Percentiles rank a stretch among this genome's conserved stretches.
These are phyloP conservation scores for Inosperma sp. DNA, from an alignment of 768 basidiomycete species.

Conservation along the genomic window DNA sequence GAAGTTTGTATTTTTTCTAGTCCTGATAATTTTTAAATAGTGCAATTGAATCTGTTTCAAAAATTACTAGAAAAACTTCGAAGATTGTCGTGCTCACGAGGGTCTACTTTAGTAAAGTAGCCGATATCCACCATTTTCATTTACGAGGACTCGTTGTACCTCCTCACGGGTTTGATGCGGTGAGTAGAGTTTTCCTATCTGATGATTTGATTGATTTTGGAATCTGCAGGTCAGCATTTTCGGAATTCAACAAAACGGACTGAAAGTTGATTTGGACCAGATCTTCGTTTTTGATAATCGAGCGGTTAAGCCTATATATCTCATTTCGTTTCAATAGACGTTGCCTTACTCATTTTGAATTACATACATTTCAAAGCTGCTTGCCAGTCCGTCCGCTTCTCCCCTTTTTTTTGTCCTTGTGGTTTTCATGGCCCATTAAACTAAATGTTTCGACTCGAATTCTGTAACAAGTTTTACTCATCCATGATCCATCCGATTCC, in stretches of 20 bases:
- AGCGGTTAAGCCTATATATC: slow-evolving; percentile 20
- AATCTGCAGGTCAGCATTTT: slow-evolving; percentile 17
- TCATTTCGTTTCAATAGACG: slow-evolving; percentile 17
- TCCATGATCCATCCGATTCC: too few species aligned
- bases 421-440: too few species aligned
- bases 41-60: too few species aligned
- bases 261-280: slow-evolving; percentile 15
- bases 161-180: too few species aligned
- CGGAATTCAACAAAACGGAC: slow-evolving; percentile 1
- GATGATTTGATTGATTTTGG: too few species aligned
- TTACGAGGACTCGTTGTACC: background rate
- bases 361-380: background rate
- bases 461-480: too few species aligned
- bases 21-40: background rate
- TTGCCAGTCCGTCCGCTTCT: too few species aligned
- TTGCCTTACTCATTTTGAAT: background rate
- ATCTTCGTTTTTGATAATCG: slow-evolving; percentile 15
- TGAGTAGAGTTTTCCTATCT: too few species aligned
- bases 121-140: slow-evolving; percentile 9
- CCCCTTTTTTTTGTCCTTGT: too few species aligned
- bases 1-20: background rate
- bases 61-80: too few species aligned
- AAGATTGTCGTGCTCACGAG: slow-evolving; percentile 15
- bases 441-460: background rate
- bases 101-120: slow-evolving; percentile 13